Percentiles rank a stretch among this genome's conserved stretches.
phyloP scores from a whole-genome alignment of 2,329 filamentous ascomycete genomes.

The Botryosphaeria dothidea region DNA sequence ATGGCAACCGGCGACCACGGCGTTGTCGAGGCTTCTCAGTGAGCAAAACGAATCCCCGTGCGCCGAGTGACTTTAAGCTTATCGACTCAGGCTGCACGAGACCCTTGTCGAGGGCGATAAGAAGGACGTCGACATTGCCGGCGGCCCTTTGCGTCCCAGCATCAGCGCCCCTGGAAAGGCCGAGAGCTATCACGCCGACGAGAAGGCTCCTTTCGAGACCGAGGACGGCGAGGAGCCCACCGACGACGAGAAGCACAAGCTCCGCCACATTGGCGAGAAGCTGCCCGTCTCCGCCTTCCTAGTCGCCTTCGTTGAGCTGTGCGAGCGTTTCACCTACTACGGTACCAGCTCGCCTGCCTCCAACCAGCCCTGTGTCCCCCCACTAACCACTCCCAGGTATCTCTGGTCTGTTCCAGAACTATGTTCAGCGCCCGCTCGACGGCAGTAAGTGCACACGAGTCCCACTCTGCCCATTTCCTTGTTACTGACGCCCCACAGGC shows the following conservation, averaged over 20 bases:
- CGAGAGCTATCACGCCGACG: conserved; percentile 11
- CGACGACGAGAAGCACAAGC: conserved; percentile 33
- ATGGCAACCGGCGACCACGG: conserved; percentile 18
- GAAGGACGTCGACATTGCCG: conserved; percentile 3
- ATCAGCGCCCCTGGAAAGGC: not conserved
- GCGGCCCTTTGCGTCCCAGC: conserved; percentile 11
- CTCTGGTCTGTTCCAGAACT: conserved; percentile 41
- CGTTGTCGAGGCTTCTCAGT: conserved; percentile 12
- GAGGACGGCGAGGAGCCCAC: conserved; percentile 33
- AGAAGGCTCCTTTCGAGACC: conserved; percentile 8
- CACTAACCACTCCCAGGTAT: not conserved
- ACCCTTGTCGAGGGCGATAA: conserved; percentile 1
- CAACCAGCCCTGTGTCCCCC: not conserved
- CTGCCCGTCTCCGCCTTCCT: conserved; percentile 38
- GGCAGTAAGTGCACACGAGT: not conserved
- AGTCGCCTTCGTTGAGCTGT: conserved; percentile 39
- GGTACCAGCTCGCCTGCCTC: not conserved
- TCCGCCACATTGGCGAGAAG: conserved; percentile 37
- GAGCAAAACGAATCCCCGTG: not conserved
- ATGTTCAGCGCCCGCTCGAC: conserved; percentile 30
- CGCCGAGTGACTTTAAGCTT: not conserved
- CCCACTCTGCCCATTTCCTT: too few species aligned
- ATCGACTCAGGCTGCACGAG: not conserved
- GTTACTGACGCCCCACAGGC: not conserved
- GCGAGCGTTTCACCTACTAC: conserved; percentile 39